These are phyloP conservation scores for Porogramme epimiltina DNA, from an alignment of 1,284 basidiomycete species.

Conservation along the genomic window DNA sequence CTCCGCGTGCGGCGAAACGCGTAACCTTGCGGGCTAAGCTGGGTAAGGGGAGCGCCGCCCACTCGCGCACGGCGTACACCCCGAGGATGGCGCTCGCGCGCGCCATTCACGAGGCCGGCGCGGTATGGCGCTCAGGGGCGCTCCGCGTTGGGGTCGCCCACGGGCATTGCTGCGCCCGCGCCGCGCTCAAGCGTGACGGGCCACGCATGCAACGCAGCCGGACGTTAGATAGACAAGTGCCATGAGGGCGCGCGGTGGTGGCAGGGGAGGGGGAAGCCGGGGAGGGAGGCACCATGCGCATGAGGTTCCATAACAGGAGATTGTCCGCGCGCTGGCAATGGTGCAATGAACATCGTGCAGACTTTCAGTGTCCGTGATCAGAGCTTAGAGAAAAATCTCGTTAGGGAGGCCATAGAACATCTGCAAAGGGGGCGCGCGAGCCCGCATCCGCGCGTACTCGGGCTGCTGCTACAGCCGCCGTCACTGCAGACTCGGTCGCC, in stretches of 20 bases:
- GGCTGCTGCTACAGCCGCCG: constrained; percentile 14
- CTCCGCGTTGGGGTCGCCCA: constrained; percentile 22
- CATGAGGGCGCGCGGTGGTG: constrained; percentile 11
- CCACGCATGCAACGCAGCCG: constrained; percentile 15
- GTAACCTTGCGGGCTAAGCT: not conserved
- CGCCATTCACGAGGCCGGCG: constrained; percentile 23
- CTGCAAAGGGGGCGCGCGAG: not conserved
- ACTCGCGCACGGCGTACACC: constrained; percentile 20
- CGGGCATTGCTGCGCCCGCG: constrained; percentile 18
- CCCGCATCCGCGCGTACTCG: constrained; percentile 7
- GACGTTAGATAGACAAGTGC: constrained; percentile 4
- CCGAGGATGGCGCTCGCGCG: constrained; percentile 18
- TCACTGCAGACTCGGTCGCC: not conserved
- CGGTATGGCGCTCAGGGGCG: constrained; percentile 20
- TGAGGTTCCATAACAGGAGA: constrained; percentile 22
- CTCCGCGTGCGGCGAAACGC: constrained; percentile 20
- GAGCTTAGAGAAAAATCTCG: too few relatives aligned
- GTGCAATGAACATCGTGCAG: not conserved
- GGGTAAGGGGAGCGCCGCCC: constrained; percentile 17
- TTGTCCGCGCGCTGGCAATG: constrained; percentile 5
- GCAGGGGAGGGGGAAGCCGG: constrained; percentile 16
- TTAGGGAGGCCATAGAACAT: too few relatives aligned
- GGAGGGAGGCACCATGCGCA: constrained; percentile 17
- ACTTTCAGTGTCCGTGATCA: constrained; percentile 1
- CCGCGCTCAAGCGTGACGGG: constrained; percentile 18